Conservation (phyloP, 495 filamentous ascomycete genomes). For the Aspergillus indologenus region DNA sequence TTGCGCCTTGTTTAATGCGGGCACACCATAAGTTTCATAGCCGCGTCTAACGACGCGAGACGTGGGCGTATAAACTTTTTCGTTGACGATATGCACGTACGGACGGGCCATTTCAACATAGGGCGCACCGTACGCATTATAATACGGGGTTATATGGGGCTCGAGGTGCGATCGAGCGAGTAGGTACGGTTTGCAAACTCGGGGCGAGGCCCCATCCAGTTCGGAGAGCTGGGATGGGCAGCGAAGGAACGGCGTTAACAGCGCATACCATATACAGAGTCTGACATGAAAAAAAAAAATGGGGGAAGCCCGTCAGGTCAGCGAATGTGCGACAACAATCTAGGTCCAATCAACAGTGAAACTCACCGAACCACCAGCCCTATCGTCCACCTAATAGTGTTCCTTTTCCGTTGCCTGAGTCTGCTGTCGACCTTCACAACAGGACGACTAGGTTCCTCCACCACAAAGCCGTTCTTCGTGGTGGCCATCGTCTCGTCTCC, state of each 20-base stretch:
- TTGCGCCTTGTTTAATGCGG: constrained; percentile 64
- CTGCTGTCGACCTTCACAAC: constrained; percentile 10
- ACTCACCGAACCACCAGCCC: constrained; percentile 60
- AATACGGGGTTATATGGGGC: constrained; percentile 84
- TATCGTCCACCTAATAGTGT: constrained; percentile 49
- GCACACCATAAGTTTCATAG: constrained; percentile 74
- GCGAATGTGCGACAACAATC: not conserved
- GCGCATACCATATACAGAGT: constrained; percentile 78
- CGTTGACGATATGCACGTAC: constrained; percentile 66
- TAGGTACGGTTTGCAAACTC: constrained; percentile 82
- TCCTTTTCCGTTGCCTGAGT: constrained; percentile 26
- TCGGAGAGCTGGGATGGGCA: constrained; percentile 71
- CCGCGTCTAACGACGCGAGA: constrained; percentile 57
- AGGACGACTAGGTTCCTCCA: constrained; percentile 21
- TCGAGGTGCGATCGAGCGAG: constrained; percentile 61
- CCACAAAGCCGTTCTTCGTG: constrained; percentile 30
- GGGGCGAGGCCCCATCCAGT: constrained; percentile 67
- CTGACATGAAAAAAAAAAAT: constrained; percentile 42
- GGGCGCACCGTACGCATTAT: constrained; percentile 75
- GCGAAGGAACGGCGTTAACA: constrained; percentile 73
- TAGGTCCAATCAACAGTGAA: constrained; percentile 1
- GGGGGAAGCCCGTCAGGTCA: not conserved
- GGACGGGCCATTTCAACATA: constrained; percentile 76
- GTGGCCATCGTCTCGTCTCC: constrained; percentile 21
- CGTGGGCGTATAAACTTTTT: constrained; percentile 63